phyloP scores from a whole-genome alignment of 179 eudicot species.

The Silene noctiflora region DNA sequence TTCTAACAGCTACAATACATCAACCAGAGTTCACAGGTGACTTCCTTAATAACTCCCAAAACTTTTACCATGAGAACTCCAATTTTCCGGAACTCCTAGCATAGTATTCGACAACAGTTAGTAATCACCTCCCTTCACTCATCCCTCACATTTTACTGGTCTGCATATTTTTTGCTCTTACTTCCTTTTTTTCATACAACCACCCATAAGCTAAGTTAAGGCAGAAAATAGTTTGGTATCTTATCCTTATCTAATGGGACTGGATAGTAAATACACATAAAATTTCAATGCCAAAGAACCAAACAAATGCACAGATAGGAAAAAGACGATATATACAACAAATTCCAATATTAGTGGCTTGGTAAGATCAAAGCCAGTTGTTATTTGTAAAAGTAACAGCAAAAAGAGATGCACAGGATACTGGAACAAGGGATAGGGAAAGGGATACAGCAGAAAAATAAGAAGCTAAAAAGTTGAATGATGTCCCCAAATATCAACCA shows the following conservation, averaged over 20 bases:
- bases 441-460: neutral
- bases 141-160: neutral
- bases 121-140: neutral
- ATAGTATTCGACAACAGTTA: neutral
- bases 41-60: neutral
- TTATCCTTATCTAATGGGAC: neutral
- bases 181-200: neutral
- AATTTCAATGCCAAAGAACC: neutral
- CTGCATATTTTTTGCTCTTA: neutral
- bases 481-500: neutral
- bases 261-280: neutral
- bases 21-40: neutral
- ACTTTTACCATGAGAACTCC: neutral
- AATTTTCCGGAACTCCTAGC: neutral
- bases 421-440: neutral
- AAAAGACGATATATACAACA: neutral
- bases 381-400: neutral
- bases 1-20: neutral
- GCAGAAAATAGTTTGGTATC: constrained; percentile 2
- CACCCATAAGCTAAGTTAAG: neutral
- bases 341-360: neutral
- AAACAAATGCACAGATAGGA: neutral
- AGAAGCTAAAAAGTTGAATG: neutral
- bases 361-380: neutral
- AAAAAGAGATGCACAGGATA: neutral